Evolutionary conservation across 1,284 basidiomycete genomes (phyloP).

Genomic region (Vanrija pseudolonga): DNA sequence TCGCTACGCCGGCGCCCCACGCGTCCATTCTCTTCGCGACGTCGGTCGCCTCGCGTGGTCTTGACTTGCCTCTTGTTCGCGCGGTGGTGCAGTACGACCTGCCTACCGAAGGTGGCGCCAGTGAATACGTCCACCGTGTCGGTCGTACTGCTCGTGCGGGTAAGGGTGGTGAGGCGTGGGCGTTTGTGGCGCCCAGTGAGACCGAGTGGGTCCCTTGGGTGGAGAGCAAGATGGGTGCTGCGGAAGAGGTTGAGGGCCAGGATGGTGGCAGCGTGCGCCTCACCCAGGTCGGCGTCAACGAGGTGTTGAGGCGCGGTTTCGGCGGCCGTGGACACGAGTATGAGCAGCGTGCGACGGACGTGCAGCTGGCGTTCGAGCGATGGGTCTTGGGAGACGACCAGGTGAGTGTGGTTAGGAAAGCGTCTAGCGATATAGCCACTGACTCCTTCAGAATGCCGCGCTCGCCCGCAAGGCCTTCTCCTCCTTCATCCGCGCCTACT

Average conservation of each 20-base stretch:
- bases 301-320: conserved; percentile 73
- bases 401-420: conserved; percentile 54
- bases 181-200: conserved; percentile 79
- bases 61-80: conserved; percentile 93
- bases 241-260: conserved; percentile 21
- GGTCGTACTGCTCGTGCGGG: conserved; percentile 96
- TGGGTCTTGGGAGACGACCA: conserved; percentile 78
- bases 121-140: conserved; percentile 95
- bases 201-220: conserved; percentile 84
- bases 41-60: conserved; percentile 91
- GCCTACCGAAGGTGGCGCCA: conserved; percentile 93
- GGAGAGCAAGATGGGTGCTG: conserved; percentile 63
- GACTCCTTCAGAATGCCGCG: conserved; percentile 60
- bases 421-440: background rate
- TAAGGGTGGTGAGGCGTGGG: conserved; percentile 83
- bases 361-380: conserved; percentile 89
- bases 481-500: conserved; percentile 93
- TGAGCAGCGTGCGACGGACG: conserved; percentile 89
- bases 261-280: conserved; percentile 54
- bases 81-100: conserved; percentile 96
- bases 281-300: conserved; percentile 63
- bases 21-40: conserved; percentile 84
- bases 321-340: conserved; percentile 76
- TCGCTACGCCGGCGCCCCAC: conserved; percentile 55
- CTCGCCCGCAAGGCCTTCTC: conserved; percentile 82